These are phyloP conservation scores for Arthonia radiata DNA, from an alignment of 495 filamentous ascomycete species.

Conservation along the genomic window DNA sequence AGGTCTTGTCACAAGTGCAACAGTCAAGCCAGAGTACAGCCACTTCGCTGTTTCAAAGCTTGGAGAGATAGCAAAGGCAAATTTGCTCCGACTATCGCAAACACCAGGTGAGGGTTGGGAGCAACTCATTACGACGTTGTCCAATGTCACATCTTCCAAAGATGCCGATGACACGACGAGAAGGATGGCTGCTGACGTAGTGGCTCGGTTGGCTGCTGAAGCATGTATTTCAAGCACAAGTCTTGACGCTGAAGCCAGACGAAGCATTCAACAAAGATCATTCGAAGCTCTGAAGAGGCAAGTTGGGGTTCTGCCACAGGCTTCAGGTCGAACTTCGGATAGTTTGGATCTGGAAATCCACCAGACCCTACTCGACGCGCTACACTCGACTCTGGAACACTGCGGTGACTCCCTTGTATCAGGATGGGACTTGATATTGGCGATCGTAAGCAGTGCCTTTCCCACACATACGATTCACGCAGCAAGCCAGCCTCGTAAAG, in stretches of 20 bases:
- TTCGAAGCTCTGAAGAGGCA: constrained; percentile 39
- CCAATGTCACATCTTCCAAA: constrained; percentile 31
- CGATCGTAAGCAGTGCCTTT: constrained; percentile 68
- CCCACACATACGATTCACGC: constrained; percentile 2
- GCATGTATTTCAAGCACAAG: constrained; percentile 26
- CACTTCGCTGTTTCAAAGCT: constrained; percentile 66
- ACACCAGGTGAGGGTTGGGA: constrained; percentile 34
- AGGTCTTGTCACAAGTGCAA: constrained; percentile 17
- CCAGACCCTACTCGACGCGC: constrained; percentile 49
- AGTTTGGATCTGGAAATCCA: constrained; percentile 58
- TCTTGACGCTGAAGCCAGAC: constrained; percentile 20
- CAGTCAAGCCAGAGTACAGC: constrained; percentile 29
- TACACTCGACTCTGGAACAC: constrained; percentile 65
- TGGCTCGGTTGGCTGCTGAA: constrained; percentile 47
- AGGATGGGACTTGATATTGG: constrained; percentile 70
- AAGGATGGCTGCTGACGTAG: constrained; percentile 41
- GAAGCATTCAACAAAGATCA: constrained; percentile 40
- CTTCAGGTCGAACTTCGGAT: constrained; percentile 22
- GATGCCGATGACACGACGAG: constrained; percentile 19
- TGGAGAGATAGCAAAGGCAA: constrained; percentile 50
- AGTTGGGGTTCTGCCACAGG: constrained; percentile 20
- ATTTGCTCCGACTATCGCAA: constrained; percentile 41
- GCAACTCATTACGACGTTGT: constrained; percentile 41
- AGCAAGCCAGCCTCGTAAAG: constrained; percentile 20
- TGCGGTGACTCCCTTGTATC: constrained; percentile 59